phyloP scores from a whole-genome alignment of 164 flowering plant genomes.

The Pachysandra terminalis region DNA sequence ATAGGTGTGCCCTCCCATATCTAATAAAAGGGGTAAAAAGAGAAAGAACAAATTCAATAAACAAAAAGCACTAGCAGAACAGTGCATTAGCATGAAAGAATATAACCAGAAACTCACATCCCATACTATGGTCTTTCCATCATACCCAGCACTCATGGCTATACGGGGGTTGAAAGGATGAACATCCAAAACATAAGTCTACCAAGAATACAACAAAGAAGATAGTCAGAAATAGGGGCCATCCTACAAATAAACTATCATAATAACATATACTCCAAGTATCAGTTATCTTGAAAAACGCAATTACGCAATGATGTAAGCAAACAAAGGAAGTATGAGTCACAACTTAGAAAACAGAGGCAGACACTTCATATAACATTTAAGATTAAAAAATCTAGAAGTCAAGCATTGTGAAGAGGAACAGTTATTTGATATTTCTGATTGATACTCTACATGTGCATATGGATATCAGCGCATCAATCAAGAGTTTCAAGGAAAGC shows the following conservation, averaged over 20 bases:
- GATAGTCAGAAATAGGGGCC: constrained; percentile 9
- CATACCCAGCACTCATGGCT: constrained; percentile 99
- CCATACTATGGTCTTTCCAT: constrained; percentile 96
- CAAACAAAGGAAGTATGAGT: too few species aligned
- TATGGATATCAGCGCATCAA: too few species aligned
- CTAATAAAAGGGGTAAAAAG: constrained; percentile 26
- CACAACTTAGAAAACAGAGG: too few species aligned
- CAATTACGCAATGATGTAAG: too few species aligned
- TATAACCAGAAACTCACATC: constrained; percentile 68
- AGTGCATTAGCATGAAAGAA: background rate
- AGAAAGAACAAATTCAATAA: constrained; percentile 15
- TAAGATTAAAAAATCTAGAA: too few species aligned
- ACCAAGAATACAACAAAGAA: constrained; percentile 16
- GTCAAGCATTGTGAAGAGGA: too few species aligned
- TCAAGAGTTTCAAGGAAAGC: too few species aligned
- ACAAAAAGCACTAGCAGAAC: background rate
- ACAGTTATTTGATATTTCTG: too few species aligned
- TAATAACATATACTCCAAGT: background rate
- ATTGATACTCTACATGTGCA: too few species aligned
- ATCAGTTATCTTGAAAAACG: background rate
- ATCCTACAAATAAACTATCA: background rate
- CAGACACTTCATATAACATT: too few species aligned
- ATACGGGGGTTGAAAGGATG: constrained; percentile 99
- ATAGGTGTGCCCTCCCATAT: constrained; percentile 98
- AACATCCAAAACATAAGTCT: constrained; percentile 98